phyloP scores from a whole-genome alignment of 495 filamentous ascomycete genomes.

The Xylaria telfairii region DNA sequence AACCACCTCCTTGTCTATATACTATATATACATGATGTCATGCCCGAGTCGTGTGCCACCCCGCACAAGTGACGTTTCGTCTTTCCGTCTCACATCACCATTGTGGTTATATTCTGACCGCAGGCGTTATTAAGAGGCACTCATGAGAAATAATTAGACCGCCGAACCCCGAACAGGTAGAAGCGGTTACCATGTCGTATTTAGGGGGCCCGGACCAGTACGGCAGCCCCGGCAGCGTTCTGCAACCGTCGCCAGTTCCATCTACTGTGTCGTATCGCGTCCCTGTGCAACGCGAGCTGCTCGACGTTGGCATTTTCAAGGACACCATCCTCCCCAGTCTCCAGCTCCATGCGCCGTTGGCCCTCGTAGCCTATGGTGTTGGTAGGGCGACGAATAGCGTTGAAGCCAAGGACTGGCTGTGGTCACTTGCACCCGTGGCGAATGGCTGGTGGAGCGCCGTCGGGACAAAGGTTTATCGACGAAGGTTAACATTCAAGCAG shows the following conservation, averaged over 20 bases:
- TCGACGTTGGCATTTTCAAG: constrained; percentile 54
- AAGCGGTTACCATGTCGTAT: constrained; percentile 18
- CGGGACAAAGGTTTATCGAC: constrained; percentile 49
- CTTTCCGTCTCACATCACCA: constrained; percentile 7
- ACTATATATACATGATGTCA: constrained; percentile 19
- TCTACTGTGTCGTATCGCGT: constrained; percentile 16
- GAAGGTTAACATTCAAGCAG: constrained; percentile 45
- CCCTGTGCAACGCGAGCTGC: constrained; percentile 44
- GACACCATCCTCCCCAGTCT: constrained; percentile 59
- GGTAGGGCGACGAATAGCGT: constrained; percentile 55
- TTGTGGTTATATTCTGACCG: background rate
- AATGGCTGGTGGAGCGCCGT: constrained; percentile 67
- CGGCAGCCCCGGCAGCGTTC: background rate
- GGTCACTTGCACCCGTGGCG: constrained; percentile 59
- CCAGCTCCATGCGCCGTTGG: constrained; percentile 51
- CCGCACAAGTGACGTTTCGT: constrained; percentile 2
- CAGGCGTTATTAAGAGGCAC: background rate
- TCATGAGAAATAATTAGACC: background rate
- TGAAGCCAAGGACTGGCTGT: constrained; percentile 64
- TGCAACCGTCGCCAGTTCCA: constrained; percentile 17
- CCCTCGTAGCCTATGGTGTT: constrained; percentile 53
- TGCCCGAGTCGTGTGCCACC: constrained; percentile 11
- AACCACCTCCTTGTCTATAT: constrained; percentile 1
- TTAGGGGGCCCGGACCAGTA: background rate
- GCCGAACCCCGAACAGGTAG: background rate